Percentiles rank a stretch among this genome's conserved stretches.
Evolutionary conservation across 2,329 filamentous ascomycete genomes (phyloP).

Genomic region (Didymella glomerata): DNA sequence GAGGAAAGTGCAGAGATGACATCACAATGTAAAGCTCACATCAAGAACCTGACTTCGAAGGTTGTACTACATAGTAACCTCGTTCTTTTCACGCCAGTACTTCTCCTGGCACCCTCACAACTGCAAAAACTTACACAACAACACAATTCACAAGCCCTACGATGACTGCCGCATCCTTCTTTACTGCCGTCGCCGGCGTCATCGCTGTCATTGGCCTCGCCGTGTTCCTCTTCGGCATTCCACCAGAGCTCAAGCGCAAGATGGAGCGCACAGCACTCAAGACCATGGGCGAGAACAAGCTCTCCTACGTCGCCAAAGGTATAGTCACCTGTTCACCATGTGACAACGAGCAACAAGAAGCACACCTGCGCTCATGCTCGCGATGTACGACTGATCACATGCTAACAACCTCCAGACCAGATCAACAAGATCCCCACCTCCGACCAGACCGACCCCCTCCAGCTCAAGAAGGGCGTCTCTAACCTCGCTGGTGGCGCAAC

Average conservation of each 20-base stretch:
- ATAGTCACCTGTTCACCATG: slow-evolving; percentile 1
- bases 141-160: slow-evolving; percentile 6
- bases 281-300: slow-evolving; percentile 63
- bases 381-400: background rate
- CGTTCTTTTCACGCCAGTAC: background rate
- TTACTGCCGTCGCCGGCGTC: slow-evolving; percentile 48
- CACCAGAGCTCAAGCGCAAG: slow-evolving; percentile 57
- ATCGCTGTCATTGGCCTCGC: slow-evolving; percentile 49
- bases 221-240: slow-evolving; percentile 59
- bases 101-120: background rate
- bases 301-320: slow-evolving; percentile 54
- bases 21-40: slow-evolving; percentile 11
- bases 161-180: slow-evolving; percentile 41
- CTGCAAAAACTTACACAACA: slow-evolving; percentile 1
- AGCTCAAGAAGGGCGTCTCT: slow-evolving; percentile 48
- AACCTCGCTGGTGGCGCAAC: slow-evolving; percentile 46
- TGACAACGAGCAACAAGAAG: background rate
- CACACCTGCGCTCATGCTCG: background rate
- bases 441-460: slow-evolving; percentile 50
- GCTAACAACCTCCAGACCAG: slow-evolving; percentile 42
- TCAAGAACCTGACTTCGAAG: slow-evolving; percentile 11
- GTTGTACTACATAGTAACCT: slow-evolving; percentile 3
- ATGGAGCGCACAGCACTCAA: slow-evolving; percentile 58
- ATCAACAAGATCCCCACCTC: slow-evolving; percentile 52
- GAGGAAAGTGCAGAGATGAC: slow-evolving; percentile 13